phyloP scores from a whole-genome alignment of 2,329 filamentous ascomycete species.

The Epichloe hybrida region DNA sequence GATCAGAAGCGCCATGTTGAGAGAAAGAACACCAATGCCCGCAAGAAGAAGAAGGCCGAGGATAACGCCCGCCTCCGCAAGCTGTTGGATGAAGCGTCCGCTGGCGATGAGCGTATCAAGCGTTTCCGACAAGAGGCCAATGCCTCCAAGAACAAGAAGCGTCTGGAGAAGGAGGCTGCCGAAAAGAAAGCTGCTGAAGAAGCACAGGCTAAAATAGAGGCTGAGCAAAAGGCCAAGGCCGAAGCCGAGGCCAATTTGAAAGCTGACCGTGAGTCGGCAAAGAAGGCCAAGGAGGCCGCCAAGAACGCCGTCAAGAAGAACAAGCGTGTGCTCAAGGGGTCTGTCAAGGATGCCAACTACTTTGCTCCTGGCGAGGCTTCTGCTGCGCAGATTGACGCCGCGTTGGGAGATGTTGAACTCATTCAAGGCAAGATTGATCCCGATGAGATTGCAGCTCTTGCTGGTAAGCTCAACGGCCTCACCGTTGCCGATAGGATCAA shows the following conservation, averaged over 20 bases:
- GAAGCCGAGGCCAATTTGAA: constrained; percentile 83
- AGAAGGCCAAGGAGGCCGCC: constrained; percentile 97
- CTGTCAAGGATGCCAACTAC: constrained; percentile 97
- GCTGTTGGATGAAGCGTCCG: constrained; percentile 74
- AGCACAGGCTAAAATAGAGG: constrained; percentile 68
- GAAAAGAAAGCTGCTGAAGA: constrained; percentile 81
- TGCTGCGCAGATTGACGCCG: constrained; percentile 66
- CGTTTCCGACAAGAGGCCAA: constrained; percentile 85
- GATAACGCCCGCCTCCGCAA: constrained; percentile 84
- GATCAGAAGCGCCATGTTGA: constrained; percentile 98
- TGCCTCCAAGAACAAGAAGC: constrained; percentile 93
- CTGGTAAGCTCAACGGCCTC: constrained; percentile 63
- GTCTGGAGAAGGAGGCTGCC: constrained; percentile 77
- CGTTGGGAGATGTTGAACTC: constrained; percentile 73
- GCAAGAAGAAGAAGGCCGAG: constrained; percentile 99
- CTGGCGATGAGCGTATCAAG: constrained; percentile 90
- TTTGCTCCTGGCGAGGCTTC: constrained; percentile 61
- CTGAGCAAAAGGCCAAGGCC: constrained; percentile 64
- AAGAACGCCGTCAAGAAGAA: constrained; percentile 99
- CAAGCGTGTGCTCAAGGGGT: constrained; percentile 89
- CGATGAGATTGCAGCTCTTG: constrained; percentile 78
- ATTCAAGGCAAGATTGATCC: constrained; percentile 79
- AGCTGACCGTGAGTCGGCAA: constrained; percentile 64
- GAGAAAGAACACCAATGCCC: constrained; percentile 93
- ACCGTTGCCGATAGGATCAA: constrained; percentile 80